Conservation (phyloP, 352 stramenopile species). For the Phytophthora pinifolia region DNA sequence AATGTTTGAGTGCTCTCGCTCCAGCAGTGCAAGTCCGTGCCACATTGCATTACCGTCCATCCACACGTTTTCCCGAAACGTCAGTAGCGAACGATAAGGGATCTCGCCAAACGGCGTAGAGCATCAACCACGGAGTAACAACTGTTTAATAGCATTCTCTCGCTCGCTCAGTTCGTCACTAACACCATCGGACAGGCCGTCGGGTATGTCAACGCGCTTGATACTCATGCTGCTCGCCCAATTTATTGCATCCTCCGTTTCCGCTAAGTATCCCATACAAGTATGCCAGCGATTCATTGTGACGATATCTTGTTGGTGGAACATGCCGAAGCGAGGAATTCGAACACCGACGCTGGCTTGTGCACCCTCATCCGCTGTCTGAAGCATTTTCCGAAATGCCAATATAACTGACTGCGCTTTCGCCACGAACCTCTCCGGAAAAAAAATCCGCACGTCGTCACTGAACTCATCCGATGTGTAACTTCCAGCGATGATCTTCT, state of each 20-base stretch:
- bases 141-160: neutral
- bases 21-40: neutral
- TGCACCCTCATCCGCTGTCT: too few species aligned
- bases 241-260: conserved; percentile 1
- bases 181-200: neutral
- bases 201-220: neutral
- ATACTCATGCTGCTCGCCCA: neutral
- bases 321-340: conserved; percentile 4
- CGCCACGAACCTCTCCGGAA: conserved; percentile 1
- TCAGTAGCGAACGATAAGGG: neutral
- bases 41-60: neutral
- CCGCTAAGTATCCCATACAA: neutral
- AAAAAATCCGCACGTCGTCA: conserved; percentile 3
- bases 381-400: neutral
- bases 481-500: conserved; percentile 11
- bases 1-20: neutral
- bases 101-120: neutral
- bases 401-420: conserved; percentile 1
- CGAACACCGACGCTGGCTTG: neutral
- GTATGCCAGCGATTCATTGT: conserved; percentile 2
- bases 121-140: neutral
- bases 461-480: neutral
- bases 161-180: neutral
- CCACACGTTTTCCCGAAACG: neutral
- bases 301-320: neutral